Evolutionary conservation across 23 red algal genomes (phyloP), one percentile per base, ranked within the genome.

Genomic region (Pyropia haitanensis): DNA sequence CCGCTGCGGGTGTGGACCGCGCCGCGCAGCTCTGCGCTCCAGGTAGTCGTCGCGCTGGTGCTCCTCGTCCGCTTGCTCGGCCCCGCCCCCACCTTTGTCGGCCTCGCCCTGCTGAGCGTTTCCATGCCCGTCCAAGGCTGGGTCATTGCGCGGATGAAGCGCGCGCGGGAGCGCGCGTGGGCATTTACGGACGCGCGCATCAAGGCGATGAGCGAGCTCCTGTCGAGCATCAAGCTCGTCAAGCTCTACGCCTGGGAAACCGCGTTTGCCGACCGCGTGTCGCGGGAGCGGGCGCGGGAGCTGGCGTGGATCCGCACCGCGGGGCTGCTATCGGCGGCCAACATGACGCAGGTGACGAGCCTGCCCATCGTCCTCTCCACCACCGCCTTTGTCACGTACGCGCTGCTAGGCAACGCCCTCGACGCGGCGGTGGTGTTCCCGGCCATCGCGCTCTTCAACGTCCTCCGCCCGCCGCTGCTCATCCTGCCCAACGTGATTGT

Each of bases 221-320:
- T 95, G 32, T 60, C 68, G 39, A 82, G 79, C 25, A 95, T 95
- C 51, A 88, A 95, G 62, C 21, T 95, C 15, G 73, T 95, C 51
- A 95, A 95, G 62, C 58, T 95, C n/a, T 79, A 88, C 56, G 81
- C 91, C 22, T 95, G 91, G 91, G 81, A 88, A 31, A 70, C 76
- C 44, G 76, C 80, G 5, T 95, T 95, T 59, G 70, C 73, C 3
- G 79, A 72, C 44, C 52, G 77, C 14, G 78, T 95, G 58, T 58
- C 71, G 13, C 51, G 1, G 20, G 70, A 73, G 17, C 62, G 89
- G 21, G 53, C 65, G 0, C 56, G 22, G 56, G 89, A 95, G 60
- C 77, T 95, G 16, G 51, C 80, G 2, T 44, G 57, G 10, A 53
- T 78, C 15, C 61, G 89, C 66, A 80, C 68, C 22, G 70, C 75